These are phyloP conservation scores for Cynanchum wilfordii DNA, from an alignment of 257 asterid species.

Conservation along the genomic window DNA sequence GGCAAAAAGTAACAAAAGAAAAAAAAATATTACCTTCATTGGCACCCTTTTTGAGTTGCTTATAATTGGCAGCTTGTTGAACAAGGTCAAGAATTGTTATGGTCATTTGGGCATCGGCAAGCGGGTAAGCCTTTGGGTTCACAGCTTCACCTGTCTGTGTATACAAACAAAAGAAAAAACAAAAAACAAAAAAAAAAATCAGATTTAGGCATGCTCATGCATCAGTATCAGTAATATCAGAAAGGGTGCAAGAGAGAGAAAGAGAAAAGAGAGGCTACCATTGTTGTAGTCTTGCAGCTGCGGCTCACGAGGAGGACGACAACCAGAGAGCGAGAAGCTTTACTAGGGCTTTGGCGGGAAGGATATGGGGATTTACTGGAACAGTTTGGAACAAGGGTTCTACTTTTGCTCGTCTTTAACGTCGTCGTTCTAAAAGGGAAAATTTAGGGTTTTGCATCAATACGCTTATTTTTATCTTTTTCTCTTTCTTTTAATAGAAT, in stretches of 20 bases:
- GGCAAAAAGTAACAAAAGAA: not conserved
- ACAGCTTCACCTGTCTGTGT: conserved; percentile 13
- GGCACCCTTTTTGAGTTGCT: conserved; percentile 94
- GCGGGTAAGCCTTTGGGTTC: conserved; percentile 14
- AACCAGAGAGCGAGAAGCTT: no score
- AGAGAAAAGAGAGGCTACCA: not conserved
- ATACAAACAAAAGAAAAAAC: not conserved
- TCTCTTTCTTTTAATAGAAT: not conserved
- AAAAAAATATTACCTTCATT: conserved; percentile 57
- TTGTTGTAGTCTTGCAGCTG: not conserved
- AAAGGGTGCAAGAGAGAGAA: not conserved
- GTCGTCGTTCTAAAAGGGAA: not conserved
- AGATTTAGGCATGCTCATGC: not conserved
- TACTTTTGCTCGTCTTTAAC: not conserved
- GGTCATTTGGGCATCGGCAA: conserved; percentile 80
- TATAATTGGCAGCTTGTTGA: conserved; percentile 86
- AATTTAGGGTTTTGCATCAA: not conserved
- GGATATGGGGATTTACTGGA: not conserved
- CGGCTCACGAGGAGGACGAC: not conserved
- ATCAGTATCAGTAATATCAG: not conserved
- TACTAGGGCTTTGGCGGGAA: conserved; percentile 1
- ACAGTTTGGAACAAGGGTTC: not conserved
- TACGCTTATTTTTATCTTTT: no score
- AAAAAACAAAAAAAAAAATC: not conserved
- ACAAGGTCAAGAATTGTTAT: conserved; percentile 79